Percentiles rank a stretch among this genome's conserved stretches.
Evolutionary conservation across 768 basidiomycete genomes (phyloP).

Genomic region (Suillus fuscotomentosus): DNA sequence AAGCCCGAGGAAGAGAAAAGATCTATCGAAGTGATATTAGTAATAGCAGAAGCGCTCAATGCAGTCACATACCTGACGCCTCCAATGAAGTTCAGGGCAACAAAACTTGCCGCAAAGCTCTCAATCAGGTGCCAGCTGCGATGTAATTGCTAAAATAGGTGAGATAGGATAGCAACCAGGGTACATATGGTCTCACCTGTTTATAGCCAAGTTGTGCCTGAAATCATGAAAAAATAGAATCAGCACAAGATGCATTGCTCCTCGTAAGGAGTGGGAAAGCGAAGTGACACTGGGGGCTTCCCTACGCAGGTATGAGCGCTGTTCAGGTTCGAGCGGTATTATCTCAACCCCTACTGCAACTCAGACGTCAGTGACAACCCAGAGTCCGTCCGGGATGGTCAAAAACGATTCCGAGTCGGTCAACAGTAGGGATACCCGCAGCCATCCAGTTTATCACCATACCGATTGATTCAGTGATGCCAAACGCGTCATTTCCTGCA

Average conservation of each 20-base stretch:
- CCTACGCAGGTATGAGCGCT: constrained; percentile 98
- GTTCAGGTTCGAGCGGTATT: constrained; percentile 97
- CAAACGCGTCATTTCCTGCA: constrained; percentile 28
- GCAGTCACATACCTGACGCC: constrained; percentile 60
- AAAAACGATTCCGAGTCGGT: constrained; percentile 20
- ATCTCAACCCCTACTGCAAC: constrained; percentile 79
- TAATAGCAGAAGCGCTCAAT: not conserved
- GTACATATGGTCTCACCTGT: constrained; percentile 45
- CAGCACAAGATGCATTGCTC: constrained; percentile 46
- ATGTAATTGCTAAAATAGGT: constrained; percentile 66
- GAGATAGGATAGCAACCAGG: constrained; percentile 6
- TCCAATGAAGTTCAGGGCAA: constrained; percentile 88
- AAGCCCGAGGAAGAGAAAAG: constrained; percentile 77
- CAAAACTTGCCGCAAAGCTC: constrained; percentile 86
- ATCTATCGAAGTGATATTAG: constrained; percentile 37
- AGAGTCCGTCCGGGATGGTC: constrained; percentile 17
- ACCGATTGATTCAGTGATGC: constrained; percentile 51
- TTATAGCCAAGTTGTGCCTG: constrained; percentile 80
- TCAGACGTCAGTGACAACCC: constrained; percentile 14
- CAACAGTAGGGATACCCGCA: constrained; percentile 81
- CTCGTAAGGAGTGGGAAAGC: constrained; percentile 37
- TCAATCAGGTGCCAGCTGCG: constrained; percentile 82
- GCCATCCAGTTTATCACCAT: constrained; percentile 71
- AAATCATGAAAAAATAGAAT: constrained; percentile 34
- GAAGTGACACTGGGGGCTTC: constrained; percentile 80